A percentile compares a stretch with the other conserved stretches of the same genome.
These are phyloP conservation scores for Pneumocystis oryctolagi DNA, from an alignment of 1,139 yeast species.

Conservation along the genomic window DNA sequence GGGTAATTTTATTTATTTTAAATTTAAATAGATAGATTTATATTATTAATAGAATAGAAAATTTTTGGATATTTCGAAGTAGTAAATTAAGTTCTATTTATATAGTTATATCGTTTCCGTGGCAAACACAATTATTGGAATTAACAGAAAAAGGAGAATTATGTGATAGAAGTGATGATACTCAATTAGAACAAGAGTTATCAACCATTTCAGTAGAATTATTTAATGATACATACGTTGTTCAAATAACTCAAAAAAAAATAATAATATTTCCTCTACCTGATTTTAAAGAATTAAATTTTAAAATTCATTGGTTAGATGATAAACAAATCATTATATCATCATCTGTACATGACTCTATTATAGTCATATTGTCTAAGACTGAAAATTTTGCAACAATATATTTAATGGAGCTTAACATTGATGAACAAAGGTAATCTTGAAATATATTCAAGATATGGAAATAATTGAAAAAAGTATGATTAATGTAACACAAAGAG, in stretches of 20 bases:
- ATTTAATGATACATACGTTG: not conserved
- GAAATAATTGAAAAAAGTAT: not conserved
- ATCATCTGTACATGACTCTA: not conserved
- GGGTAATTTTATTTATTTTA: not conserved
- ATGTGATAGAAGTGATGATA: not conserved
- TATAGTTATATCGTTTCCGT: not conserved
- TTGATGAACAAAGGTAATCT: not conserved
- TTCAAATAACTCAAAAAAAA: not conserved
- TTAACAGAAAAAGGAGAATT: not conserved
- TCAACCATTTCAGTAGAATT: not conserved
- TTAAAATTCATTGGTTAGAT: not conserved
- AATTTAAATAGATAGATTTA: not conserved
- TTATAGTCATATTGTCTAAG: not conserved
- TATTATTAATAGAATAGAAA: not conserved
- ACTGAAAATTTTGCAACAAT: not conserved
- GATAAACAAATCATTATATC: not conserved
- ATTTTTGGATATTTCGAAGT: not conserved
- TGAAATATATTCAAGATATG: not conserved
- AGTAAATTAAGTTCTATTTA: not conserved
- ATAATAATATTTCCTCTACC: not conserved
- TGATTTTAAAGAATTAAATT: not conserved
- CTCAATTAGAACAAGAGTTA: not conserved
- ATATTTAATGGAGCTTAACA: not conserved
- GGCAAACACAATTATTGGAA: not conserved
- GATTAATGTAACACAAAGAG: not conserved